Evolutionary conservation across 176 grass and related monocot species (phyloP), one percentile per base, ranked within the genome.

Genomic region (Calamus simplicifolius): DNA sequence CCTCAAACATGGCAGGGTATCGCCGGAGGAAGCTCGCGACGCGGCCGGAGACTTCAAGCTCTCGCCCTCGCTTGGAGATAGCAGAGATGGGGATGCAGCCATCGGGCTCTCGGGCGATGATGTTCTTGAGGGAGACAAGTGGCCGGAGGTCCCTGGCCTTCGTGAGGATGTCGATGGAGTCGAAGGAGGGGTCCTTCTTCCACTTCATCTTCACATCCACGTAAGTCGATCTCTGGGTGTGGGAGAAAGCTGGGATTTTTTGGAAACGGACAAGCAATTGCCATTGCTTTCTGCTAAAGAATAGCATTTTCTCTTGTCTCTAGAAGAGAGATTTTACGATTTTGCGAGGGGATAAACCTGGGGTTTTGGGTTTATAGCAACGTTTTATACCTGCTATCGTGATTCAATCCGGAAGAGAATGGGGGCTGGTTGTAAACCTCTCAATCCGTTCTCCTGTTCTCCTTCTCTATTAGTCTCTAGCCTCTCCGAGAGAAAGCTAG

Each of bases 141-240:
- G 82, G 75, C 21, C 69, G 79, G 51, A 89, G 81, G 49, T 95
- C 85, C 21, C 68, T 77, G 57, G 71, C 62, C 56, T 79, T 70
- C 30, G 78, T 57, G 38, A 95, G 78, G 35, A 82, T 58, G 26
- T 79, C 55, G 55, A 89, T 51, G 57, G 28, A 74, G 19, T 95
- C 85, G 55, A 71, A 95, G 12, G 72, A 89, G 0, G 61, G 28
- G 52, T 89, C 85, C 82, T 95, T 95, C 85, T 85, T 89, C 89
- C 85, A 75, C 67, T 83, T 74, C 85, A 95, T 95, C 66, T 26
- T 85, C 54, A 75, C 85, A 53, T 89, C 67, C 63, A 95, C 75
- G 64, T 89, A 89, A 16, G 52, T 76, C 48, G 78, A 79, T 18
- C 68, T 72, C 58, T 79, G 67, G 63, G 63, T 35, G 18, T 53